Evolutionary conservation across 805 yeast species (phyloP), one percentile per base, ranked within the genome.

Genomic region (Debaryomyces prosopidis): DNA sequence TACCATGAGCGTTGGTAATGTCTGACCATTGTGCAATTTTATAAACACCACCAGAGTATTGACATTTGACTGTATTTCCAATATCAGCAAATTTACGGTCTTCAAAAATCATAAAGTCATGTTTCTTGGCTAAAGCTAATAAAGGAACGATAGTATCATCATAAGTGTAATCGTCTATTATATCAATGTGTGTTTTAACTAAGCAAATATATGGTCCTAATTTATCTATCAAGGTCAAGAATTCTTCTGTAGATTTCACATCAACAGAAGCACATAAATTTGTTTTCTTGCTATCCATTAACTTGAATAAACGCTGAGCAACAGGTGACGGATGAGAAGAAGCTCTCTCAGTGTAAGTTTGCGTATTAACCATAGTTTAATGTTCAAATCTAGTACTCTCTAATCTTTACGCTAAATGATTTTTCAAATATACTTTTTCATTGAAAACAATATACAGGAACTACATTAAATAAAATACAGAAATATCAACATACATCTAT

Each of bases 21-120:
- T 94, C 97, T 0, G 98, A 83, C 99, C 99, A 94, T 58, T 83
- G 71, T 11, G 96, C 94, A 49, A 92, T 92, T 60, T 81, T 83
- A 72, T 82, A 90, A 9, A 89, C 85, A 37, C 99, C 99, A 32
- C 95, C 89, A 27, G 87, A 73, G 66, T 92, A 94, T 68, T 94
- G 99, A 37, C 89, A 80, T 69, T 92, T 91, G 44, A 94, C 99
- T 1, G 99, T 94, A 61, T 91, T 89, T 14, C 99, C 99, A 57
- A 94, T 94, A 66, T 94, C 99, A 18, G 99, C 99, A 68, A 94
- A 94, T 70, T 94, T 94, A 52, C 99, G 80, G 69, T 94, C 99
- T 70, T 94, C 99, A 62, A 94, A 94, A 53, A 94, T 85, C 76
- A 94, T 70, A 60, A 94, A 94, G 52, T 86, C 81, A 71, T 91